Base-by-base conservation (phyloP, 805 yeast species). In the Starmerella stigmatis region DNA sequence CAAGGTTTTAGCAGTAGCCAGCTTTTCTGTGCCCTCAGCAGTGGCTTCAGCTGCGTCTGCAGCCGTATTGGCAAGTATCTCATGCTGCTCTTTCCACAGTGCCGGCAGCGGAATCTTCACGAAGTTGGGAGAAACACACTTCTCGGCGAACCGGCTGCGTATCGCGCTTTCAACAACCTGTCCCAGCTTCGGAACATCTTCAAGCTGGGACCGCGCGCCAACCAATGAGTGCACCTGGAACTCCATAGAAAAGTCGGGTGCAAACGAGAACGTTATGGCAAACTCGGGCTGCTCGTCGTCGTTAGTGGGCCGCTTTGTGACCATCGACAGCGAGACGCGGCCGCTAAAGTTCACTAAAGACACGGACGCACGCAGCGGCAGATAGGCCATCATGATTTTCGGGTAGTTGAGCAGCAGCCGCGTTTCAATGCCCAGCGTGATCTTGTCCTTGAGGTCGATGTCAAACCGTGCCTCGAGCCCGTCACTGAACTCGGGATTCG, bases 121-220 rank as follows among this genome's bases (percentile, higher is more conserved):
- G 57, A 81, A 89, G 54, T 94, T 72, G 1, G 99, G 99, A 53
- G 86, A 94, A 11, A 92, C 92, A 59, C 95, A 86, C 50, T 96
- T 70, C 55, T 89, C 96, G 15, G 79, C 78, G 59, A 92, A 88
- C 94, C 96, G 86, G 45, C 78, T 78, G 51, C 92, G 72, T 31
- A 92, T 71, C 49, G 80, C 79, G 47, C 76, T 76, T 60, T 92
- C 97, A 32, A 92, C 78, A 33, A 92, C 66, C 47, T 84, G 79
- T 9, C 94, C 77, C 30, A 92, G 77, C 58, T 92, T 86, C 7
- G 99, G 98, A 13, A 92, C 83, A 57, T 92, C 86, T 62, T 88
- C 94, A 22, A 92, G 68, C 60, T 89, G 82, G 0, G 97, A 85
- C 39, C 94, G 72, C 1, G 96, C 83, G 1, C 99, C 99, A 42